Evolutionary conservation across 768 basidiomycete genomes (phyloP), one percentile per base, ranked within the genome.

Genomic region (Leccinum broughii): DNA sequence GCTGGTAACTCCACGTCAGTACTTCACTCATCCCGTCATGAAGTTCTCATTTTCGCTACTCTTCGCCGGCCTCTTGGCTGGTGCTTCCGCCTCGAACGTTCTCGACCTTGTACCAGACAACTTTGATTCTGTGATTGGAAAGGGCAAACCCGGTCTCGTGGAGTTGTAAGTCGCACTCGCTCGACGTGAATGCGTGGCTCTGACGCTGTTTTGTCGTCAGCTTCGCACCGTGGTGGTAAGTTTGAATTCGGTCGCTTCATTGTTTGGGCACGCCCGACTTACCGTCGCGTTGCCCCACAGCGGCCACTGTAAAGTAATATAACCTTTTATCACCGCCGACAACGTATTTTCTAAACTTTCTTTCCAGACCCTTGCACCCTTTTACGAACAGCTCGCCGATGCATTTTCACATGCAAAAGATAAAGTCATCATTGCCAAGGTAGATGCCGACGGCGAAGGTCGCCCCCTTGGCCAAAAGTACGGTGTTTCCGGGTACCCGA

Each of bases 401-500:
- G 90, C 90, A n/a, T 98, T 86, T 70, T 76, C 83, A 4, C 83
- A 88, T 56, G 85, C 81, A 55, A 89, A 89, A 63, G 87, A 93
- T 69, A 92, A 91, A 70, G 90, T 98, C 22, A 67, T 92, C 54
- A 84, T 98, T 65, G 95, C 93, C 56, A 96, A 96, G 70, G 88
- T 95, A 11, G 94, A 98, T 65, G 94, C 94, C 1, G 95, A 98
- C 69, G 93, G 93, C 54, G 88, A 72, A 46, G 95, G 94, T 54
- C 88, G 86, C 66, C 80, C 86, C 3, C 69, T 94, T 46, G 95
- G 92, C 58, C 75, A 83, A 65, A 85, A 87, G 76, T 93, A 85
- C 69, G 93, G 83, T 13, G 89, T 96, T 22, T 84, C 81, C 13
- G 93, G 93, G 34, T 96, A 82, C 77, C 94, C 94, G 15, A 96